Conservation (phyloP, 257 asterid genomes). For the Cruciata laevipes region DNA sequence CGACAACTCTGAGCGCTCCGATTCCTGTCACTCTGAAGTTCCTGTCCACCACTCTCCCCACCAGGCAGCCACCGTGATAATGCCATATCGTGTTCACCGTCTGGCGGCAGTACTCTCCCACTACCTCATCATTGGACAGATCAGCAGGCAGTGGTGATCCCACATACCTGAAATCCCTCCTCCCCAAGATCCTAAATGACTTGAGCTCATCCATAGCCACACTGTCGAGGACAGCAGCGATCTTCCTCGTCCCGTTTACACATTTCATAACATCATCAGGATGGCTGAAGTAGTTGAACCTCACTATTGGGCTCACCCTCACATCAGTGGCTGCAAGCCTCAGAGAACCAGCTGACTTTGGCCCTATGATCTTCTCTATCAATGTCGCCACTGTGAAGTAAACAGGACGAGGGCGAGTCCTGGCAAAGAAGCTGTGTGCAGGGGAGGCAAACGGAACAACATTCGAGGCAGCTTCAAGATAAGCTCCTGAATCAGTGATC, state of each 20-base stretch:
- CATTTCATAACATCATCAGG: slow-evolving; percentile 52
- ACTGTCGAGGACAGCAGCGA: slow-evolving; percentile 46
- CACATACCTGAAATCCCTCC: slow-evolving; percentile 52
- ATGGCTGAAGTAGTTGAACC: slow-evolving; percentile 68
- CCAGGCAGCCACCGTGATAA: slow-evolving; percentile 88
- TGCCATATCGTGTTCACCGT: slow-evolving; percentile 95
- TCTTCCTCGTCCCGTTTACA: slow-evolving; percentile 55
- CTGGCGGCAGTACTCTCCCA: slow-evolving; percentile 67
- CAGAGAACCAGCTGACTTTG: slow-evolving; percentile 65
- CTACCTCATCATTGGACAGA: slow-evolving; percentile 33
- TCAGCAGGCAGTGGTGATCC: slow-evolving; percentile 67
- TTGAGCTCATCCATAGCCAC: slow-evolving; percentile 61
- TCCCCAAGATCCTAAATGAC: slow-evolving; percentile 51
- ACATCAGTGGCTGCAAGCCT: slow-evolving; percentile 69
- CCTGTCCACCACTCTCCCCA: slow-evolving; percentile 67
- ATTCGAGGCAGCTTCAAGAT: slow-evolving; percentile 83
- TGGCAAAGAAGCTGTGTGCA: slow-evolving; percentile 37
- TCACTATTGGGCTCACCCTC: slow-evolving; percentile 55
- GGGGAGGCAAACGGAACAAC: slow-evolving; percentile 67
- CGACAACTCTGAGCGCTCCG: slow-evolving; percentile 59
- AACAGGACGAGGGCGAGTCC: slow-evolving; percentile 36
- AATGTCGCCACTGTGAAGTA: slow-evolving; percentile 77
- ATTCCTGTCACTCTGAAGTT: slow-evolving; percentile 54
- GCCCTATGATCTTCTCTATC: slow-evolving; percentile 78
- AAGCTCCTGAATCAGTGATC: slow-evolving; percentile 59